Evolutionary conservation across 768 basidiomycete genomes (phyloP).

Genomic region (Leccinum aurantiacum): DNA sequence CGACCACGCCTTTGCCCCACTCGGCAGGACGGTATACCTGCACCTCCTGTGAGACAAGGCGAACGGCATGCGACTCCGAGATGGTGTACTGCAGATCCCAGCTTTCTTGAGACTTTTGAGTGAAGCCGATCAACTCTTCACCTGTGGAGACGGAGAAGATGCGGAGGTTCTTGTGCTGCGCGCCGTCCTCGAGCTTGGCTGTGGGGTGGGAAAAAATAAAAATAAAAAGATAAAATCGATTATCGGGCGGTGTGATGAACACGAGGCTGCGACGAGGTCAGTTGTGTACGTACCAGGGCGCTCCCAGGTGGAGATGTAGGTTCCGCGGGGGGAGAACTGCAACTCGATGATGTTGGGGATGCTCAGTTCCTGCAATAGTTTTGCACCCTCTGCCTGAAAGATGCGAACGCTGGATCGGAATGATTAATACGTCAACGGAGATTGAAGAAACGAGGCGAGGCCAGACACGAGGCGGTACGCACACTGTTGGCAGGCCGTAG

Average conservation of each 20-base stretch:
- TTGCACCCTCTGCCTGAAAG: constrained; percentile 69
- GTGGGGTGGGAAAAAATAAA: not conserved
- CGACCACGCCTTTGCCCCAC: too few relatives aligned
- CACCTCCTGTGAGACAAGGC: too few relatives aligned
- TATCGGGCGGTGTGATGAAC: constrained; percentile 14
- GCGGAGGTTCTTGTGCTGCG: too few relatives aligned
- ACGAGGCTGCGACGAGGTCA: constrained; percentile 23
- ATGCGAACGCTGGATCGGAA: constrained; percentile 60
- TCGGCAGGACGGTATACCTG: too few relatives aligned
- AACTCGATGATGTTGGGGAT: constrained; percentile 80
- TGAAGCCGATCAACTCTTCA: too few relatives aligned
- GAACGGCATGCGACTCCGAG: too few relatives aligned
- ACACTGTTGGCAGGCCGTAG: constrained; percentile 76
- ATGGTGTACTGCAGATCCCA: too few relatives aligned
- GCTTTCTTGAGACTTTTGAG: too few relatives aligned
- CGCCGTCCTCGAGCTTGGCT: too few relatives aligned
- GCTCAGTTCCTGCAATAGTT: constrained; percentile 72
- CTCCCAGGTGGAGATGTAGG: constrained; percentile 95
- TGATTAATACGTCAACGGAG: constrained; percentile 15
- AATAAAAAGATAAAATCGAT: not conserved
- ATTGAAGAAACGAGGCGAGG: constrained; percentile 8
- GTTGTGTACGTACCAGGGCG: constrained; percentile 57
- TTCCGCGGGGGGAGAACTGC: constrained; percentile 90
- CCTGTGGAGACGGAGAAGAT: too few relatives aligned
- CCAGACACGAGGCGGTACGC: constrained; percentile 34